phyloP scores from a whole-genome alignment of 257 asterid species.

The Salvia splendens region DNA sequence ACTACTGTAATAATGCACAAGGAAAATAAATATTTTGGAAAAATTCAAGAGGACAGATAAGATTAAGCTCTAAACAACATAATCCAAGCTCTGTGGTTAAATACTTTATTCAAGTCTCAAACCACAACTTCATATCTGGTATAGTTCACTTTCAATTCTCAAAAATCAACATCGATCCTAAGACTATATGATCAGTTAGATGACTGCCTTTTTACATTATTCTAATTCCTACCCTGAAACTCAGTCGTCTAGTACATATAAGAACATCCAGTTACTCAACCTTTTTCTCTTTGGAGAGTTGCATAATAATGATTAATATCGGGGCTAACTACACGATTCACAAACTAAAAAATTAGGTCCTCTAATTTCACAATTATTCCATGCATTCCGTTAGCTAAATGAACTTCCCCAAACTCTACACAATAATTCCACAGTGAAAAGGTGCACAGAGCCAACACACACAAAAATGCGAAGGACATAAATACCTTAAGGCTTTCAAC shows the following conservation, averaged over 20 bases:
- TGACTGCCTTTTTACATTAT: background rate
- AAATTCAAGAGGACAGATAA: background rate
- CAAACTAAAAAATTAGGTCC: background rate
- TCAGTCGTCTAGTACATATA: background rate
- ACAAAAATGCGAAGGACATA: background rate
- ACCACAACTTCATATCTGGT: background rate
- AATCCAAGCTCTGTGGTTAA: background rate
- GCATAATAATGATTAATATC: background rate
- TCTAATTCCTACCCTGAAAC: background rate
- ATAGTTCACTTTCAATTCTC: background rate
- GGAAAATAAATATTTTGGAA: background rate
- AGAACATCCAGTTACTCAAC: background rate
- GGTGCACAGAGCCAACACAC: background rate
- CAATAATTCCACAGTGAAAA: conserved; percentile 3
- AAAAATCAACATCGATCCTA: background rate
- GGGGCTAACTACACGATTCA: conserved; percentile 1
- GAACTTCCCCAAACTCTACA: background rate
- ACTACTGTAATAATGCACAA: background rate
- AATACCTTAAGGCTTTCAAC: conserved; percentile 95
- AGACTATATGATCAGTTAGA: conserved; percentile 9
- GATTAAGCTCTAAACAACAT: background rate
- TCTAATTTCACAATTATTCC: background rate
- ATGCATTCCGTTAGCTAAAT: background rate
- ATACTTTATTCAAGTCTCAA: background rate
- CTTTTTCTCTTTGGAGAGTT: background rate